phyloP scores from a whole-genome alignment of 1,284 basidiomycete species.

The Moesziomyces sp. region DNA sequence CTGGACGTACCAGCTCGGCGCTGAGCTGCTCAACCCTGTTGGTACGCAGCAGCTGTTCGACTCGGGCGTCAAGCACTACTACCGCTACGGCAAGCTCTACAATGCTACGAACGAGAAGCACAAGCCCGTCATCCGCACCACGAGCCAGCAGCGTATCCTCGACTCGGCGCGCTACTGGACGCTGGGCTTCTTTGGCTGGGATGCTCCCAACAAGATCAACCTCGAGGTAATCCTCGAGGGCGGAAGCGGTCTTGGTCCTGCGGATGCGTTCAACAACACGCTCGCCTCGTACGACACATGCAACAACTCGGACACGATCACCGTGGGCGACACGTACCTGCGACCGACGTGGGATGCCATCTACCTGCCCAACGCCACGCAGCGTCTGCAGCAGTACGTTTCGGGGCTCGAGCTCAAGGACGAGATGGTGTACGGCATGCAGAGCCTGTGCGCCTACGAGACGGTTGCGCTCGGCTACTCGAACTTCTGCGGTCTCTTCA shows the following conservation, averaged over 20 bases:
- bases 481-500: slow-evolving; percentile 87
- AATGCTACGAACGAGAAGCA: slow-evolving; percentile 46
- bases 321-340: slow-evolving; percentile 73
- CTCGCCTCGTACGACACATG: slow-evolving; percentile 79
- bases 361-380: slow-evolving; percentile 57
- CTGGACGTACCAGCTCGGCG: slow-evolving; percentile 72
- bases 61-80: slow-evolving; percentile 61
- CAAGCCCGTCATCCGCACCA: slow-evolving; percentile 64
- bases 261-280: slow-evolving; percentile 79
- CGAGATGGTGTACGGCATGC: slow-evolving; percentile 57
- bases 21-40: slow-evolving; percentile 82
- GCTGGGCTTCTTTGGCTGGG: slow-evolving; percentile 56
- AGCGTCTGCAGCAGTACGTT: slow-evolving; percentile 57
- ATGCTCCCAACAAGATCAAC: slow-evolving; percentile 55
- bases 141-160: slow-evolving; percentile 78
- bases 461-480: slow-evolving; percentile 56
- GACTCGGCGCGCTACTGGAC: slow-evolving; percentile 80
- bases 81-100: slow-evolving; percentile 64
- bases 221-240: slow-evolving; percentile 62
- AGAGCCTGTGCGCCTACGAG: slow-evolving; percentile 68
- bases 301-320: slow-evolving; percentile 70
- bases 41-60: slow-evolving; percentile 77
- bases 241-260: slow-evolving; percentile 21
- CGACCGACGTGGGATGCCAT: slow-evolving; percentile 66
- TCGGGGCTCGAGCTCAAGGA: slow-evolving; percentile 69